Base-by-base conservation (phyloP, 2,329 filamentous ascomycete species). In the Ilyonectria destructans region DNA sequence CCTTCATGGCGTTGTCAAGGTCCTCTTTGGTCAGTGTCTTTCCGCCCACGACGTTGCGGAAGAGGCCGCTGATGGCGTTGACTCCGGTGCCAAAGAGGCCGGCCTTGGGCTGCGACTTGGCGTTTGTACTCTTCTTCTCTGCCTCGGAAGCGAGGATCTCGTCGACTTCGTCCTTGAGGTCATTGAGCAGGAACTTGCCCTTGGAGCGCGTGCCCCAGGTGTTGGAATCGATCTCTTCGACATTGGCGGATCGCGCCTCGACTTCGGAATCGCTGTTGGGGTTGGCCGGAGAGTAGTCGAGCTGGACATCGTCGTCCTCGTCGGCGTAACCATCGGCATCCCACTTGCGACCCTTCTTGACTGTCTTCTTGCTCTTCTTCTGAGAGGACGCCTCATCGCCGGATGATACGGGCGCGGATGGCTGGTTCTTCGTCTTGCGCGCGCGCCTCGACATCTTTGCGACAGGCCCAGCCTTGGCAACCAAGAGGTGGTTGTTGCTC, bases 311-410 rank as follows among this genome's bases (percentile, higher is more conserved):
- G 68, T 93, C 93, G 65, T 94, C 93, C 77, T 97, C 96, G 71
- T 95, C 93, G 7, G 94, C 94, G 74, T 92, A 85, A 4, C 96
- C 96, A 78, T 97, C 94, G 6, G 93, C 93, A 77, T 95, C 93
- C 96, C 96, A 99, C 78, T 93, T 95, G 70, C 96, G 90, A 75
- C 94, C 94, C 80, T 94, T 95, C 85, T 98, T 98, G 84, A 96
- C 96, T 13, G 86, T 82, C 72, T 89, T 90, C 75, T 73, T 77
- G 73, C 75, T 77, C 51, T 81, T 85, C 80, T 90, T 93, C 52
- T 80, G 81, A 19, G 86, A 83, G 6, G 88, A 82, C 0, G 86
- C 87, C 76, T 98, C 96, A 75, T 98, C 96, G 1, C 95, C 95
- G 1, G 95, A 97, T 0, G 95, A 97, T 8, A 84, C 87, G 17